Evolutionary conservation across 495 filamentous ascomycete genomes (phyloP), one percentile per base, ranked within the genome.

Genomic region (Aspergillus campestris): DNA sequence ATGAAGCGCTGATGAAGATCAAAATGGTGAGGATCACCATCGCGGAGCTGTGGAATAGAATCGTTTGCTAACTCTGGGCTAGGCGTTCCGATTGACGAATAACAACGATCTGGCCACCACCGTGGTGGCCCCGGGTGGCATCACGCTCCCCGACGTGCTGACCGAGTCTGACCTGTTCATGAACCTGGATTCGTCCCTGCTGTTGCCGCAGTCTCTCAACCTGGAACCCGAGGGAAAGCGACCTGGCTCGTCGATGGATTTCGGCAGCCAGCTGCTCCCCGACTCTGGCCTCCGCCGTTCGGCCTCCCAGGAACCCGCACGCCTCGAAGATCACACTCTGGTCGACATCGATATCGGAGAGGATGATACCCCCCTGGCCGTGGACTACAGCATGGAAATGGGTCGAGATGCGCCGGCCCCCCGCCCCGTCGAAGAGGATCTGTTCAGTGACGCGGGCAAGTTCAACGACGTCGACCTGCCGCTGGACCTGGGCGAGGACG

Each of bases 1-100:
- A 91, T 57, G 92, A 98, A 67, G 90, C 92, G 24, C 70, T 97
- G 45, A 81, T 92, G 73, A 96, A 95, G 66, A 94, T 98, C 56
- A 96, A 96, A 61, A 92, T 96, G 91, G 91, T 95, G 74, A 24
- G 76, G 46, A 30, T n/a, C 13, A n/a, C 38, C 14, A 24, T 6
- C 31, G 39, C 24, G 28, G 31, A 30, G 27, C 15, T 31, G 8
- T 42, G 14, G n/a, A 35, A 36, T 9, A 7, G 29, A 31, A n/a
- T 34, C 30, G 35, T 33, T 52, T 49, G 48, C 60, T 74, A 57
- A 74, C 60, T 14, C 37, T 44, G 24, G 18, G 47, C 1, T 53
- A 89, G 85, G 84, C 85, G 28, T 89, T 88, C 60, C 82, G 84
- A 15, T 79, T 83, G 12, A 83, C 80, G 33, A 83, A 84, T 37